Evolutionary conservation across 768 basidiomycete species (phyloP), one percentile per base, ranked within the genome.

Genomic region (Coprinellus micaceus): DNA sequence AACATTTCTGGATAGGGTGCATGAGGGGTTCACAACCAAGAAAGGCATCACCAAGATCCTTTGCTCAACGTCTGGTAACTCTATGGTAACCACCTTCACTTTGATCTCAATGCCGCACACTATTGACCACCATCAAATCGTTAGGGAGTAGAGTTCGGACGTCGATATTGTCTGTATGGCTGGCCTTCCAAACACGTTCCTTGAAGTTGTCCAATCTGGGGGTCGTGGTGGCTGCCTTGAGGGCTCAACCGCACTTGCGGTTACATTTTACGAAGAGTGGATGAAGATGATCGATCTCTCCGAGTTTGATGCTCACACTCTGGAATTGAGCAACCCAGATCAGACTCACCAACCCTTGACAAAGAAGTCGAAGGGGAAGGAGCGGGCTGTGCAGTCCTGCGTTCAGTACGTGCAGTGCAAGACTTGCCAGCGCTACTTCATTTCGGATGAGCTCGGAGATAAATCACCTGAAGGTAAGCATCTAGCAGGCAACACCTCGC

Each of bases 1-100:
- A 5, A 45, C 56, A 6, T 72, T 69, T 28, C 59, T 70, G 0
- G 21, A 64, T n/a, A 15, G 57, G 4, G 61, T 58, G 0, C 67
- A 65, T 26, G 29, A 61, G 5, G 58, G 52, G 4, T 65, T 63
- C 43, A 49, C 54, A 17, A 28, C 22, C 13, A 25, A 40, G 10
- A 47, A 44, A 29, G 62, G 62, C 3, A 48, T 21, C 1, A 63
- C 61, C 24, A 44, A 44, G 6, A 59, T 65, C 36, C 15, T 65
- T 2, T 52, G 61, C 0, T 26, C 60, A 1, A 65, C 64, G 1
- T 56, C 56, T 10, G 58, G 60, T 1, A 17, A 63, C 33, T 65
- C 62, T 10, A 47, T 22, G 26, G 45, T 47, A 22, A 33, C 7
- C 13, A 6, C 33, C 33, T 37, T 9, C 21, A 19, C 21, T 44